Evolutionary conservation across 2,329 filamentous ascomycete genomes (phyloP).

Genomic region (Rhytidhysteron rufulum): DNA sequence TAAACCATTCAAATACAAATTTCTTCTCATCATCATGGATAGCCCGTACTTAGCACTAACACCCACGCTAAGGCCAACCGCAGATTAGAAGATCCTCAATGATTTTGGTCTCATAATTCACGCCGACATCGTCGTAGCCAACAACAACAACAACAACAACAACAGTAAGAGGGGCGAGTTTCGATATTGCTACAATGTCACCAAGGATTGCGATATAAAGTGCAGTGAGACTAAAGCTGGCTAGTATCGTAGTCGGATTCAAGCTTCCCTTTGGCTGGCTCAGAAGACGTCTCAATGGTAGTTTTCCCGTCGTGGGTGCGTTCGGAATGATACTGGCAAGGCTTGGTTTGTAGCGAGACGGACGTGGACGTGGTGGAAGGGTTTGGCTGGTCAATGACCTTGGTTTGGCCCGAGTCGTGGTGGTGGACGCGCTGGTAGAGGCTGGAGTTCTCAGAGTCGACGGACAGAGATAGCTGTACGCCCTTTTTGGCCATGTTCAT

Average conservation of each 20-base stretch:
- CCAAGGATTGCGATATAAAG: conserved; percentile 7
- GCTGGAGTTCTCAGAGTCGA: conserved; percentile 6
- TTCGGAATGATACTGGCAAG: conserved; percentile 9
- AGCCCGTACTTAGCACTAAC: conserved; percentile 91
- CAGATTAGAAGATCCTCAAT: conserved; percentile 76
- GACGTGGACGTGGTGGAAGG: conserved; percentile 15
- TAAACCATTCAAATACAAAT: no score
- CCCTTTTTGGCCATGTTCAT: conserved; percentile 5
- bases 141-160: conserved; percentile 45
- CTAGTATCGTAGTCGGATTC: conserved; percentile 23
- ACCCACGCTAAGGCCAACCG: conserved; percentile 81
- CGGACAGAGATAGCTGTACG: conserved; percentile 6
- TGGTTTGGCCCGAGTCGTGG: conserved; percentile 17
- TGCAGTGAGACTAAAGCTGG: conserved; percentile 21
- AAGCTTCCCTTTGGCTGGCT: not conserved
- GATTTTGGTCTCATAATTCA: conserved; percentile 74
- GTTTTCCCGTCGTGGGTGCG: not conserved
- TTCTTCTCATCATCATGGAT: no score
- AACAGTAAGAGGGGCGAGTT: conserved; percentile 4
- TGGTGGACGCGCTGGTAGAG: conserved; percentile 6
- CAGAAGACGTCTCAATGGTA: not conserved
- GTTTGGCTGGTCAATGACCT: conserved; percentile 19
- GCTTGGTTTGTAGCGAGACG: conserved; percentile 23
- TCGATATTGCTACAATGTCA: not conserved
- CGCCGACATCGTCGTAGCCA: conserved; percentile 68